These are phyloP conservation scores for Metschnikowia matae DNA, from an alignment of 805 yeast genomes.

Conservation along the genomic window DNA sequence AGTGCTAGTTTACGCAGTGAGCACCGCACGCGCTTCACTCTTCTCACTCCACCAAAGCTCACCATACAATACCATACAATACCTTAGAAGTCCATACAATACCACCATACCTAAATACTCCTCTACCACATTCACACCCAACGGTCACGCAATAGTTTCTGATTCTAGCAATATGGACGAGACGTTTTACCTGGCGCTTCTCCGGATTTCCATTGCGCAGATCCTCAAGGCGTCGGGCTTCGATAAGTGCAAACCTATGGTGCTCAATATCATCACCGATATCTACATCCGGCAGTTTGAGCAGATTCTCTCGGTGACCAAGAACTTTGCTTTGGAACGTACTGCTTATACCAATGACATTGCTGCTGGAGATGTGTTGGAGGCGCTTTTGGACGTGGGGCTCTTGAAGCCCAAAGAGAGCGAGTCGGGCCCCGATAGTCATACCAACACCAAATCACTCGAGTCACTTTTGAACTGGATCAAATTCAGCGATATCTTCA, in stretches of 20 bases:
- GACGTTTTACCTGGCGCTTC: constrained; percentile 34
- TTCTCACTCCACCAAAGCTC: too few relatives aligned
- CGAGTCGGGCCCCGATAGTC: constrained; percentile 45
- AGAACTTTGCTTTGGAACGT: constrained; percentile 43
- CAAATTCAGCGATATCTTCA: constrained; percentile 24
- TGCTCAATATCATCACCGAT: constrained; percentile 76
- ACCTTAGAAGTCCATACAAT: too few relatives aligned
- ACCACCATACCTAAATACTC: too few relatives aligned
- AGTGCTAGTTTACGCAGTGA: too few relatives aligned
- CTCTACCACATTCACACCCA: too few relatives aligned
- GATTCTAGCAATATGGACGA: constrained; percentile 30
- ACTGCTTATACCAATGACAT: constrained; percentile 36
- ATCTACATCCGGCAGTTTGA: constrained; percentile 61
- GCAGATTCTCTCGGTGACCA: constrained; percentile 49
- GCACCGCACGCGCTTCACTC: too few relatives aligned
- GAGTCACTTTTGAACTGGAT: constrained; percentile 39
- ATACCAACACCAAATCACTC: constrained; percentile 31
- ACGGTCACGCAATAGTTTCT: too few relatives aligned
- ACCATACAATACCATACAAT: too few relatives aligned
- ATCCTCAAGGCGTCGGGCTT: constrained; percentile 78
- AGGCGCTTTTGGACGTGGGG: constrained; percentile 63
- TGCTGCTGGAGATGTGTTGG: constrained; percentile 62
- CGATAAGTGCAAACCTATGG: constrained; percentile 67
- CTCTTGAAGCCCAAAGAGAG: constrained; percentile 49
- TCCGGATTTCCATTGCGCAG: constrained; percentile 45